A percentile compares a stretch with the other conserved stretches of the same genome.
Conservation (phyloP, 2,329 filamentous ascomycete genomes). For the Zymoseptoria brevis region DNA sequence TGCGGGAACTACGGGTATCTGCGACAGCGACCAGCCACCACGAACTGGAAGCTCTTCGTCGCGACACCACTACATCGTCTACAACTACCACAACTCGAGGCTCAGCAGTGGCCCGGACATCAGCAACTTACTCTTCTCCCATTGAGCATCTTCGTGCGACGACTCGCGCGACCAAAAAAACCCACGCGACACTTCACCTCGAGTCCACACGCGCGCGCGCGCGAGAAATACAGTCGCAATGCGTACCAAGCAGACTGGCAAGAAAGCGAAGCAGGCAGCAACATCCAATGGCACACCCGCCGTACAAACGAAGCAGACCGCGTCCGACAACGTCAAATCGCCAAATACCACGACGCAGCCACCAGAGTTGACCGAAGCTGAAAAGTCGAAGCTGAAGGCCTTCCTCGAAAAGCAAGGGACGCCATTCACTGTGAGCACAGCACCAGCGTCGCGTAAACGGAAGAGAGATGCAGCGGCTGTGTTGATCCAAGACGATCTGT, state of each 20-base stretch:
- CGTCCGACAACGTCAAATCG: slow-evolving; percentile 8
- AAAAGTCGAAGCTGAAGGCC: slow-evolving; percentile 11
- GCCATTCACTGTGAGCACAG: slow-evolving; percentile 20
- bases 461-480: slow-evolving; percentile 15
- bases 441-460: slow-evolving; percentile 15
- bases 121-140: not conserved
- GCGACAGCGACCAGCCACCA: not conserved
- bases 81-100: not conserved
- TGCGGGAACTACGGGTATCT: not conserved
- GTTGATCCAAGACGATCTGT: slow-evolving; percentile 19
- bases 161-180: not conserved
- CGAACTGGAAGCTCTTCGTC: not conserved
- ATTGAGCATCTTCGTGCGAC: not conserved
- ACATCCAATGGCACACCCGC: slow-evolving; percentile 3
- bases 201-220: not conserved
- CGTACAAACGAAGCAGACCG: not conserved
- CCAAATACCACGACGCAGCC: slow-evolving; percentile 7
- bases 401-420: slow-evolving; percentile 17
- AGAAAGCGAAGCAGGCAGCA: slow-evolving; percentile 1
- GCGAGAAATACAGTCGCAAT: not conserved
- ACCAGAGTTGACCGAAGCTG: slow-evolving; percentile 13
- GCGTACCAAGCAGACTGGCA: slow-evolving; percentile 9
- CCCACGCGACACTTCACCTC: not conserved
- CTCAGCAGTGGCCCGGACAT: not conserved
- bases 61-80: not conserved